Conservation (phyloP, 2,329 filamentous ascomycete species). For the Chaetomiaceae sp. region DNA sequence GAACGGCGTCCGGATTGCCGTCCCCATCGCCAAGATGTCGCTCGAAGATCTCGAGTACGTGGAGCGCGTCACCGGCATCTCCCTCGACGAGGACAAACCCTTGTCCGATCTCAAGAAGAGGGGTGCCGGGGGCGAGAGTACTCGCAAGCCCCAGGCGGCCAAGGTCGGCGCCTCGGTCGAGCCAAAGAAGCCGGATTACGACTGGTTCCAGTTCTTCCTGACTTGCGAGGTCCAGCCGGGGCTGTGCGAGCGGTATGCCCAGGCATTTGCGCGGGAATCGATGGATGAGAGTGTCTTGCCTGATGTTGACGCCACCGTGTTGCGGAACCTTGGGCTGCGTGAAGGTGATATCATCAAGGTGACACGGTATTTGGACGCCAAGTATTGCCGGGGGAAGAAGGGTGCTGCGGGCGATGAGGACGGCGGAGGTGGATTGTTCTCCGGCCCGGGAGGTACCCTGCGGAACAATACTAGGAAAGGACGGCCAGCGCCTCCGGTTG, state of each 20-base stretch:
- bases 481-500: constrained; percentile 78
- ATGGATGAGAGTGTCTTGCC: constrained; percentile 93
- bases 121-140: constrained; percentile 27
- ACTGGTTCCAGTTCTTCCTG: constrained; percentile 99
- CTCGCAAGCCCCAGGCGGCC: constrained; percentile 27
- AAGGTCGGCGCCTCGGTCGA: constrained; percentile 61
- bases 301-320: constrained; percentile 76
- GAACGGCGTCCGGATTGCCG: constrained; percentile 97
- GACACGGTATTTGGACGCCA: constrained; percentile 81
- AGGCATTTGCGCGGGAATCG: constrained; percentile 82
- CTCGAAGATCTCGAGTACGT: constrained; percentile 93
- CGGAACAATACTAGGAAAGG: constrained; percentile 94
- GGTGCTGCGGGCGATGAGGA: constrained; percentile 58
- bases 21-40: constrained; percentile 93
- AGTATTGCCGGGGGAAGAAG: constrained; percentile 64
- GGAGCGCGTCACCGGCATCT: constrained; percentile 79
- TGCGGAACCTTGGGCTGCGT: constrained; percentile 86
- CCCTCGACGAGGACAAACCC: constrained; percentile 90
- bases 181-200: constrained; percentile 69
- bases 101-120: constrained; percentile 71
- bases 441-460: constrained; percentile 83
- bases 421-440: constrained; percentile 72
- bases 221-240: constrained; percentile 87
- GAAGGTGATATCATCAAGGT: constrained; percentile 96
- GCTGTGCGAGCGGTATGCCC: constrained; percentile 89